phyloP scores from a whole-genome alignment of 768 basidiomycete species.

The Lactifluus pinguis region DNA sequence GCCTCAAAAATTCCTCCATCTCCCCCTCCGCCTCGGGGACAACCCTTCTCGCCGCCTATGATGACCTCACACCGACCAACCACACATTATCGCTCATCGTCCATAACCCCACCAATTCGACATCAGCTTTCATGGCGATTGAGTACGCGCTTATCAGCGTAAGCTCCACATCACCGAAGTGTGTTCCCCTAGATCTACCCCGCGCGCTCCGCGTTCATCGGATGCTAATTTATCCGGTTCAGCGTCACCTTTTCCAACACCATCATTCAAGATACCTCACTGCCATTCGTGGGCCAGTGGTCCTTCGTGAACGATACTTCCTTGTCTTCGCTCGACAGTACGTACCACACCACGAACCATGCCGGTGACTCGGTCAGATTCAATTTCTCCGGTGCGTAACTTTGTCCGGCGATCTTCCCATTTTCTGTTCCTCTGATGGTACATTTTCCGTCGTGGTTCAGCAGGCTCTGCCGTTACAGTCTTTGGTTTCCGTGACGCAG shows the following conservation, averaged over 20 bases:
- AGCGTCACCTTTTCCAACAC: slow-evolving; percentile 28
- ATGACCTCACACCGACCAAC: slow-evolving; percentile 35
- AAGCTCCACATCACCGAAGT: slow-evolving; percentile 30
- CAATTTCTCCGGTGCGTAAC: slow-evolving; percentile 38
- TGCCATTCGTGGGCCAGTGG: slow-evolving; percentile 53
- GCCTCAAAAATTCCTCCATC: slow-evolving; percentile 25
- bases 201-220: not conserved
- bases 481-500: slow-evolving; percentile 49
- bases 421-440: not conserved
- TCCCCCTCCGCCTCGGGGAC: slow-evolving; percentile 23
- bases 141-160: slow-evolving; percentile 44
- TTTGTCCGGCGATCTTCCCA: not conserved
- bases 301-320: slow-evolving; percentile 24
- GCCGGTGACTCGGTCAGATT: slow-evolving; percentile 38
- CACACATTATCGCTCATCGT: slow-evolving; percentile 53
- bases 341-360: slow-evolving; percentile 28
- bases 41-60: slow-evolving; percentile 42
- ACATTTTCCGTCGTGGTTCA: not conserved
- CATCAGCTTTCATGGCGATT: slow-evolving; percentile 39
- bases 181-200: slow-evolving; percentile 5
- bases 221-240: slow-evolving; percentile 26
- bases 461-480: slow-evolving; percentile 56
- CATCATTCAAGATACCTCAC: slow-evolving; percentile 34
- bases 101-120: slow-evolving; percentile 28
- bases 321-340: slow-evolving; percentile 19